Evolutionary conservation across 2,329 filamentous ascomycete species (phyloP), one percentile per base, ranked within the genome.

Genomic region (Cladosporium colombiae): DNA sequence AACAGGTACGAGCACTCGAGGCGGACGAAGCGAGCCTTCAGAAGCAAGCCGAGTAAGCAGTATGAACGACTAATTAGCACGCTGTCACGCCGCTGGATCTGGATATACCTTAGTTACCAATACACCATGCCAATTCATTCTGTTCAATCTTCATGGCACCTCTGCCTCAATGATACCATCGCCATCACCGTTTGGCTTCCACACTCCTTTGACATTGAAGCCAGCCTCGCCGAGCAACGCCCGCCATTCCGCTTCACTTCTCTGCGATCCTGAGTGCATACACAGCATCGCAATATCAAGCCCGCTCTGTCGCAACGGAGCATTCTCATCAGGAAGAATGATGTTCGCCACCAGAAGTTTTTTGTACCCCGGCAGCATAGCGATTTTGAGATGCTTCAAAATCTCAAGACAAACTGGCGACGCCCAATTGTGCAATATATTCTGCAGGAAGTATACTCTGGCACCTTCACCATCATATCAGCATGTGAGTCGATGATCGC

Each of bases 1-100:
- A 74, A 37, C 75, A 77, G 64, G 76, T 78, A 6, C 73, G 71
- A 3, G 72, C 70, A 0, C 63, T 78, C 18, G 75, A 77, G 64
- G 66, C 71, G 52, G 70, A 76, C 27, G 77, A 78, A 46, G 25
- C 40, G 2, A 72, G 71, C 73, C 63, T 77, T 72, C 66, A 25
- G 18, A 65, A 60, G 29, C 61, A 52, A 31, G 31, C 44, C 18
- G 16, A 50, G 7, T 31, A 56, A 35, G 58, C 21, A 53, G 27
- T 13, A n/a, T 3, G 2, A 31, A 11, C 13, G 16, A 53, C 2
- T 18, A 29, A 31, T n/a, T 25, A 53, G 18, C 3, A 7, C 16
- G 5, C 5, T 29, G 13, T 29, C 10, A n/a, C 1, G 11, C 25
- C 27, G 21, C 27, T 40, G 5, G 5, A 40, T 5, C 37, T 5